These are phyloP conservation scores for Pulveroboletus sp. DNA, from an alignment of 768 basidiomycete genomes.

Conservation along the genomic window DNA sequence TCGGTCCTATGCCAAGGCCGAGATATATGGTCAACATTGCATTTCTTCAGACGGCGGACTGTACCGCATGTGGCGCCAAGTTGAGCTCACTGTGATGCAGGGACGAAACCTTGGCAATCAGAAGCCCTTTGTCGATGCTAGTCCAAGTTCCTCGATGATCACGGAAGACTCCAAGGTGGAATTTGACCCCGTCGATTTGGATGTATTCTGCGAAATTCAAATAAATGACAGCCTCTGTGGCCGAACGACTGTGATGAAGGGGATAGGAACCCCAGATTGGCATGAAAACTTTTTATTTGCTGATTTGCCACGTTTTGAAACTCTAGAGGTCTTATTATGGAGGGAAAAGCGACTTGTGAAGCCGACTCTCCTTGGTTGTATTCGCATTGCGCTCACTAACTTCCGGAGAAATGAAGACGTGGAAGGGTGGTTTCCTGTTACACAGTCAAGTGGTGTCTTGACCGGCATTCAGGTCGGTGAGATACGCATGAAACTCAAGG, in stretches of 20 bases:
- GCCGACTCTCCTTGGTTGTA: slow-evolving; percentile 52
- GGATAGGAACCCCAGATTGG: slow-evolving; percentile 69
- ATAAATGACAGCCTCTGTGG: slow-evolving; percentile 64
- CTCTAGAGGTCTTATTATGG: slow-evolving; percentile 63
- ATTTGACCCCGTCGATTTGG: slow-evolving; percentile 55
- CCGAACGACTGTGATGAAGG: slow-evolving; percentile 69
- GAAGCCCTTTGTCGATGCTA: slow-evolving; percentile 29
- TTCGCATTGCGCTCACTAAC: slow-evolving; percentile 60
- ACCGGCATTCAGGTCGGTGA: slow-evolving; percentile 67
- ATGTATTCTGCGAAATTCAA: slow-evolving; percentile 76
- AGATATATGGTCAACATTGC: slow-evolving; percentile 64
- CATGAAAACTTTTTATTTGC: slow-evolving; percentile 71
- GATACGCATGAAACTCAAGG: slow-evolving; percentile 62
- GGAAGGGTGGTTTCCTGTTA: slow-evolving; percentile 84
- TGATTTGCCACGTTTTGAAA: slow-evolving; percentile 76
- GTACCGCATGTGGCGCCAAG: slow-evolving; percentile 84
- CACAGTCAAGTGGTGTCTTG: slow-evolving; percentile 44
- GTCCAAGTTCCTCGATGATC: slow-evolving; percentile 23
- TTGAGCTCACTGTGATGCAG: slow-evolving; percentile 68
- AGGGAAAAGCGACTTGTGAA: slow-evolving; percentile 62
- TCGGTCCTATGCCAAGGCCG: slow-evolving; percentile 75
- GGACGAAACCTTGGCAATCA: slow-evolving; percentile 65
- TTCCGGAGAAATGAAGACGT: slow-evolving; percentile 69
- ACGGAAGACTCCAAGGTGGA: slow-evolving; percentile 36
- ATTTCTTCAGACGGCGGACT: slow-evolving; percentile 61